These are phyloP conservation scores for Cornus florida DNA, from an alignment of 148 eudicot genomes.

Conservation along the genomic window DNA sequence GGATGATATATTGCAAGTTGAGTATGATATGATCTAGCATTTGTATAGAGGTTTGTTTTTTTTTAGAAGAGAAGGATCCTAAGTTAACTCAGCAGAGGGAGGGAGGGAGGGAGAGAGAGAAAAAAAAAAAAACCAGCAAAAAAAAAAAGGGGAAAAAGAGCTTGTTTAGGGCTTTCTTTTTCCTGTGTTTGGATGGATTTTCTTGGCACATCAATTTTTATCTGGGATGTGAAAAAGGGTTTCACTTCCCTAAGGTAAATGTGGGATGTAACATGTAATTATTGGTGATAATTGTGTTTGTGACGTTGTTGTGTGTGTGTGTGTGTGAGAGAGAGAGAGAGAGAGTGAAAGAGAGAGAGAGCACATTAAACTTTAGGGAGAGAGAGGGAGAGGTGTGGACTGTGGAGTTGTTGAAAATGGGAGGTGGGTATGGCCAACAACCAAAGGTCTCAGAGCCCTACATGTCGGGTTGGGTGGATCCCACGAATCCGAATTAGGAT, in stretches of 20 bases:
- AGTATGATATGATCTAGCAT: constrained; percentile 3
- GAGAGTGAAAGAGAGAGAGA: background rate
- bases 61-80: background rate
- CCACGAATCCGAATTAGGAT: constrained; percentile 55
- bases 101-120: constrained; percentile 7
- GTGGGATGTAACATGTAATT: constrained; percentile 1
- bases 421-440: constrained; percentile 33
- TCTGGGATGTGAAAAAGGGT: background rate
- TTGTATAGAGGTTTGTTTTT: constrained; percentile 17
- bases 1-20: background rate
- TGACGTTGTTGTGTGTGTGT: background rate
- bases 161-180: background rate
- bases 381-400: background rate
- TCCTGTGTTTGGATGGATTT: background rate
- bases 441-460: constrained; percentile 24
- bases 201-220: background rate
- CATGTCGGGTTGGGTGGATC: constrained; percentile 39
- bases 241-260: background rate
- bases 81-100: background rate
- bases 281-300: background rate
- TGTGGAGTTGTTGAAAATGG: constrained; percentile 4
- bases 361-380: no score
- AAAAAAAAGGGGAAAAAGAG: background rate
- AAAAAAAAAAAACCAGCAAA: background rate
- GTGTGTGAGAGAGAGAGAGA: no score